A percentile compares a stretch with the other conserved stretches of the same genome.
These are phyloP conservation scores for Beta macrorhiza DNA, from an alignment of 179 eudicot species.

Conservation along the genomic window DNA sequence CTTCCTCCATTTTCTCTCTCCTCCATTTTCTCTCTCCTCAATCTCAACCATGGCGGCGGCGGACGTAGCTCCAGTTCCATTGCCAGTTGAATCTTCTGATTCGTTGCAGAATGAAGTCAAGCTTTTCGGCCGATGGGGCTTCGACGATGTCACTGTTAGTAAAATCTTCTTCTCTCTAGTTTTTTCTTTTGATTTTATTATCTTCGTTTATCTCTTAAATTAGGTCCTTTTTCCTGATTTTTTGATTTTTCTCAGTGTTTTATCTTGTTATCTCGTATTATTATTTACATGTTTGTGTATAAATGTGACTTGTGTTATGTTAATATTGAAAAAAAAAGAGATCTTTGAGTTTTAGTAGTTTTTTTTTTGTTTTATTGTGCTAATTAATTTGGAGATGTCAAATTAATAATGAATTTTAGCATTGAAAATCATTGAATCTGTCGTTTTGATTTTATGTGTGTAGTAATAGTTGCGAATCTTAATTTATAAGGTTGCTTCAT, in stretches of 20 bases:
- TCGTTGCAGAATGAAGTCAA: conserved; percentile 7
- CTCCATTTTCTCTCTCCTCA: background rate
- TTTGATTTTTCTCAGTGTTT: background rate
- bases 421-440: too few species aligned
- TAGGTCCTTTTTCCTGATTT: too few species aligned
- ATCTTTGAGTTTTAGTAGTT: too few species aligned
- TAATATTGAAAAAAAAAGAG: too few species aligned
- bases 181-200: too few species aligned
- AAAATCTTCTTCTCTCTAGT: background rate
- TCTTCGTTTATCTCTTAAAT: background rate
- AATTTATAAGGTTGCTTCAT: too few species aligned
- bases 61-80: background rate
- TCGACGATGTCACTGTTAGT: conserved; percentile 6
- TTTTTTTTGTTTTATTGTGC: too few species aligned
- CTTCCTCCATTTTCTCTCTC: background rate
- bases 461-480: too few species aligned
- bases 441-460: too few species aligned
- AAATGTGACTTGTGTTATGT: background rate
- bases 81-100: background rate
- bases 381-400: too few species aligned
- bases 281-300: background rate
- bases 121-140: conserved; percentile 13
- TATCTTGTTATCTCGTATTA: background rate
- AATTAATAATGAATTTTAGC: too few species aligned
- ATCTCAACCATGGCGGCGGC: conserved; percentile 5